Evolutionary conservation across 1,284 basidiomycete genomes (phyloP).

Genomic region (Lentinula novae-zelandiae): DNA sequence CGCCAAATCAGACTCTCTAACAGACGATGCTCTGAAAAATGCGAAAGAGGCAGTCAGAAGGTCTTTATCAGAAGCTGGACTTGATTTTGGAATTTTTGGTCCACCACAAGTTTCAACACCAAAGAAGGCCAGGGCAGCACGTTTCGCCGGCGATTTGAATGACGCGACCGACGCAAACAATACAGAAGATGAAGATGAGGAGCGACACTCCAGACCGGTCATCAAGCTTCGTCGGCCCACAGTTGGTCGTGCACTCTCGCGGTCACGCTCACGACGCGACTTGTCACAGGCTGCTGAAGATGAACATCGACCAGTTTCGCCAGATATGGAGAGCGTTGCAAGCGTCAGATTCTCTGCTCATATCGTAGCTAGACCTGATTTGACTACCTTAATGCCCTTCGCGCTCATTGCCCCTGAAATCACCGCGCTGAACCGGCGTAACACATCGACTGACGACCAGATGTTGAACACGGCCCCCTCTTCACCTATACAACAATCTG

Average conservation of each 20-base stretch:
- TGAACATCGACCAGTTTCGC: conserved; percentile 44
- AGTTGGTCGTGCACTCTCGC: conserved; percentile 43
- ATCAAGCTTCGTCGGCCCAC: conserved; percentile 65
- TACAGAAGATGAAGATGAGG: conserved; percentile 39
- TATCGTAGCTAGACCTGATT: conserved; percentile 52
- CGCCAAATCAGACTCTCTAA: conserved; percentile 72
- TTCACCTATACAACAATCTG: conserved; percentile 33
- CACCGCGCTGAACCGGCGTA: conserved; percentile 33
- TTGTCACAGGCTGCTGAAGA: conserved; percentile 52
- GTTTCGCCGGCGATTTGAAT: conserved; percentile 29
- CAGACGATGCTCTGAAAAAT: conserved; percentile 62
- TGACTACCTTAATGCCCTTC: conserved; percentile 62
- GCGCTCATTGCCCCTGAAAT: conserved; percentile 73
- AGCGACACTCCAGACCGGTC: conserved; percentile 60
- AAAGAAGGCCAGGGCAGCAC: conserved; percentile 25
- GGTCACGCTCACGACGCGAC: conserved; percentile 68
- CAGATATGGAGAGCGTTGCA: conserved; percentile 62
- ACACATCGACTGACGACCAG: conserved; percentile 25
- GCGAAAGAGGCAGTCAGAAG: conserved; percentile 66
- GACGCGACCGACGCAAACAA: conserved; percentile 15
- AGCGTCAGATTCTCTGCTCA: conserved; percentile 74
- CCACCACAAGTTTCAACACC: conserved; percentile 27
- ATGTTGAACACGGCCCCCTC: conserved; percentile 24
- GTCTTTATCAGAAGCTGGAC: conserved; percentile 57
- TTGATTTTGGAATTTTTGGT: conserved; percentile 74